Evolutionary conservation across 2,329 filamentous ascomycete genomes (phyloP).

Genomic region (Fusarium bactridioides): DNA sequence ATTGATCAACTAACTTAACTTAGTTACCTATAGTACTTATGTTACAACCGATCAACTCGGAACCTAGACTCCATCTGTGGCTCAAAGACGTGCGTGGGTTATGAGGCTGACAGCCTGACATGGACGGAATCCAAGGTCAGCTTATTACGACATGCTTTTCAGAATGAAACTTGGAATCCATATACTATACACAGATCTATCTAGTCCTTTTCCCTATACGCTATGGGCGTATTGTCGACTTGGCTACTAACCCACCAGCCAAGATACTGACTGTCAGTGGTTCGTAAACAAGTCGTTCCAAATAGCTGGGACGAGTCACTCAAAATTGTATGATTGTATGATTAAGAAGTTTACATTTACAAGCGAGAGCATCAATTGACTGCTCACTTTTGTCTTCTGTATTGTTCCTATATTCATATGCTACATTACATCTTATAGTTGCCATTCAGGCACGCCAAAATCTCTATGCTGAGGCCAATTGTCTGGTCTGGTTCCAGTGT

Average conservation of each 20-base stretch:
- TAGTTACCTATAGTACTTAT: neutral
- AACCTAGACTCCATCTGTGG: neutral
- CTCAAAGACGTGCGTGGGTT: neutral
- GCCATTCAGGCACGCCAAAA: constrained; percentile 54
- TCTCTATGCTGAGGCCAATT: constrained; percentile 52
- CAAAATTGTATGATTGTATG: constrained; percentile 3
- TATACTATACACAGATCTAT: neutral
- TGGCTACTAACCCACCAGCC: neutral
- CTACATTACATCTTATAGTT: constrained; percentile 41
- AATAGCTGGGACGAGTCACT: neutral
- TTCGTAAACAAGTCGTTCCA: neutral
- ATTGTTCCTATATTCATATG: neutral
- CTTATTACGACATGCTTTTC: neutral
- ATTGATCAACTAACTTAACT: neutral
- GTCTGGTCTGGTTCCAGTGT: constrained; percentile 44
- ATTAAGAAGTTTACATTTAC: constrained; percentile 3
- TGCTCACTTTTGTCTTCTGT: constrained; percentile 4
- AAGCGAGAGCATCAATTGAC: constrained; percentile 13
- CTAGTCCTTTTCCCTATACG: neutral
- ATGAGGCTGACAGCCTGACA: neutral
- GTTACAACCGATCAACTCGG: neutral
- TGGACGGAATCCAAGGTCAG: neutral
- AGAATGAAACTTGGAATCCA: neutral
- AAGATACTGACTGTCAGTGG: neutral
- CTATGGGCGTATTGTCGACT: neutral